Conservation (phyloP, 768 basidiomycete genomes). For the Phanerodontia chrysosporium region DNA sequence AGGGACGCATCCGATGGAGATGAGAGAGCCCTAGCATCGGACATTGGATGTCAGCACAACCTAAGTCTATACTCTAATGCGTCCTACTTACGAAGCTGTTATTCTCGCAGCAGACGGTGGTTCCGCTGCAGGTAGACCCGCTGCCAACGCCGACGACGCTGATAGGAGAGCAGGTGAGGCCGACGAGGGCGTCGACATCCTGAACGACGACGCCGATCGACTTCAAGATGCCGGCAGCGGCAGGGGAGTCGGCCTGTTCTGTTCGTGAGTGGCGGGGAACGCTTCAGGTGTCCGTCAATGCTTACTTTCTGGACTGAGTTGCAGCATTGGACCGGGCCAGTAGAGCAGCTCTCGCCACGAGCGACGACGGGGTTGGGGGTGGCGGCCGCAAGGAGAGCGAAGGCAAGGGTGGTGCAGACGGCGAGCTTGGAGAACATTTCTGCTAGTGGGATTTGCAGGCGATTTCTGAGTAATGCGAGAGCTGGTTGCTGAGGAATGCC, state of each 20-base stretch:
- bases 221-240: background rate
- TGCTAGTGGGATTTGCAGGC: background rate
- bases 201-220: conserved; percentile 11
- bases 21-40: conserved; percentile 4
- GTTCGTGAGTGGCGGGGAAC: background rate
- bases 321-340: conserved; percentile 15
- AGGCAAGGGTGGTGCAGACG: conserved; percentile 5
- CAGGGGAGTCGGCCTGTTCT: conserved; percentile 7
- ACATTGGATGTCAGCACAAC: background rate
- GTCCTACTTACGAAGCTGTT: conserved; percentile 13
- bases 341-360: conserved; percentile 1
- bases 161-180: conserved; percentile 15
- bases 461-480: background rate
- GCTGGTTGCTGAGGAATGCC: background rate
- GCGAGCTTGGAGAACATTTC: conserved; percentile 15
- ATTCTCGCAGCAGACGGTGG: conserved; percentile 17
- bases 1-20: conserved; percentile 16
- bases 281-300: background rate
- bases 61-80: background rate
- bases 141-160: conserved; percentile 14
- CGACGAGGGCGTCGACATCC: conserved; percentile 12
- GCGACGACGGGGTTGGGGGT: conserved; percentile 2
- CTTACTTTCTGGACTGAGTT: background rate
- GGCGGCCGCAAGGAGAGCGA: conserved; percentile 11
- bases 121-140: conserved; percentile 9